Evolutionary conservation across 2,329 filamentous ascomycete species (phyloP), one percentile per base, ranked within the genome.

Genomic region (Elsinoe ampelina): DNA sequence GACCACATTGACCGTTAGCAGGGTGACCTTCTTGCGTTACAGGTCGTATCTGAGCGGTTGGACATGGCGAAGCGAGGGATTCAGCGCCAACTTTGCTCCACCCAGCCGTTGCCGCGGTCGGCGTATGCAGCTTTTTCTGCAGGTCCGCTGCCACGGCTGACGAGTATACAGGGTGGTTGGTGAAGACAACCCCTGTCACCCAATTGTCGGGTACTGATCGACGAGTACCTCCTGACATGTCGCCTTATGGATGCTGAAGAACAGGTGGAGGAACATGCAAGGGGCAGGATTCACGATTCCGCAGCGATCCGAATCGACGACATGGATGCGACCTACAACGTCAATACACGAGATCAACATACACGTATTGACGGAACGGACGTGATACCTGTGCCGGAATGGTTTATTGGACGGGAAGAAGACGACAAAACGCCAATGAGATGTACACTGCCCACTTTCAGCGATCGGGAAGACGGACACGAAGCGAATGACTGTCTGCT

Each of bases 1-100:
- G 71, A 3, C 76, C 77, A 57, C 69, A 62, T 62, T 80, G 76
- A 12, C 72, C 71, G 54, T 70, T 57, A 2, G 77, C 77, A 11
- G 77, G 77, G 61, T 80, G 77, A 5, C 67, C 66, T 22, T 39
- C 2, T 12, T 30, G 32, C 17, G 64, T 60, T 54, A 79, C 75
- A 35, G 67, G 65, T 4, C 62, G 66, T 56, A 79, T 77, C 19
- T 66, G 69, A 54, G 77, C 71, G 36, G 68, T 66, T 8, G 67
- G 54, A 35, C 68, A 70, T 0, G 73, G 71, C 3, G 64, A 62
- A 5, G 57, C 52, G 26, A 68, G 57, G 10, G 54, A 41, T 2
- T 55, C 43, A 1, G 61, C 45, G 13, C 39, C 32, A 17, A 70
- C 52, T 57, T 65, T 64, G 8, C 59, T 55, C 55, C 62, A 64